Evolutionary conservation across 2,329 filamentous ascomycete species (phyloP).

Genomic region (Ophiocordyceps sinensis): DNA sequence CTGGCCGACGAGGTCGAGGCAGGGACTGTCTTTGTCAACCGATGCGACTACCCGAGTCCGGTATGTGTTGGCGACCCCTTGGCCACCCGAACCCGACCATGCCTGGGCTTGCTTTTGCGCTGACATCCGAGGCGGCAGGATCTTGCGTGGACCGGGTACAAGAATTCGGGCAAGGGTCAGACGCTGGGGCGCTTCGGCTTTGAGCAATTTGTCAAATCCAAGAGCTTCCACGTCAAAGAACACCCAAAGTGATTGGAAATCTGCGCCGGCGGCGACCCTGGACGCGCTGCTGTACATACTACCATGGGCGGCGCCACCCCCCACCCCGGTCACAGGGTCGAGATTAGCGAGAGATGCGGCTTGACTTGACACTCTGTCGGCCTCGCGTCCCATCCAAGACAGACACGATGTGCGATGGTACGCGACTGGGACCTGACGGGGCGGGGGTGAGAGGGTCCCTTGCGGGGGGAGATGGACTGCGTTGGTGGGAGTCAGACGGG

Average conservation of each 20-base stretch:
- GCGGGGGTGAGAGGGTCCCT: neutral
- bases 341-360: constrained; percentile 4
- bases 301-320: neutral
- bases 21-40: constrained; percentile 91
- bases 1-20: constrained; percentile 74
- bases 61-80: constrained; percentile 48
- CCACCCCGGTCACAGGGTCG: neutral
- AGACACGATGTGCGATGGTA: no score
- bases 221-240: constrained; percentile 90
- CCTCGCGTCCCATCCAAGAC: no score
- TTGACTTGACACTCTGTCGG: no score
- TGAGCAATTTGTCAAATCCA: constrained; percentile 90
- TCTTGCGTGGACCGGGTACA: constrained; percentile 95
- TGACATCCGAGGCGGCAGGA: constrained; percentile 37
- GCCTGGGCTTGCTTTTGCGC: constrained; percentile 1
- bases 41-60: constrained; percentile 81
- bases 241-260: constrained; percentile 40
- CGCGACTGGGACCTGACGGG: neutral
- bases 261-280: neutral
- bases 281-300: neutral
- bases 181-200: constrained; percentile 85
- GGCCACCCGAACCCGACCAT: no score
- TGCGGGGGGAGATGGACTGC: neutral
- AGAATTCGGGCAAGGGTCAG: constrained; percentile 86
- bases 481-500: neutral